phyloP scores from a whole-genome alignment of 1,284 basidiomycete genomes.

The Rhodotorula mucilaginosa region DNA sequence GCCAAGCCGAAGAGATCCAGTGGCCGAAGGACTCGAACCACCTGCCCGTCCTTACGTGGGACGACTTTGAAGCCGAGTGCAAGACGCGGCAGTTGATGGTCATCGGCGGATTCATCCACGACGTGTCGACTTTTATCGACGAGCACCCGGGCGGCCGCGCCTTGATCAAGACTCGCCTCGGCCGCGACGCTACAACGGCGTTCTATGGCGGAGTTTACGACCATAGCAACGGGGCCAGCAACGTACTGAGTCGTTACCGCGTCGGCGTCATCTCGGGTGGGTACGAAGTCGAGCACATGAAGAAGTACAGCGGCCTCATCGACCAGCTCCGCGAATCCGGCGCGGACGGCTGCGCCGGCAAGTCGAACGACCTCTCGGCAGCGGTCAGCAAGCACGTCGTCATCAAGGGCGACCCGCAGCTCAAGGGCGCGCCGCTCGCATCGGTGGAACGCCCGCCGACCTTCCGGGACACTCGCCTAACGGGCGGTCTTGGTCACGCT shows the following conservation, averaged over 20 bases:
- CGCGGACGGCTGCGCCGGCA: conserved; percentile 34
- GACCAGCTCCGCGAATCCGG: conserved; percentile 29
- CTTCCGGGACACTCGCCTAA: conserved; percentile 3
- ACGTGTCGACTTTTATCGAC: conserved; percentile 78
- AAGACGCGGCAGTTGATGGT: conserved; percentile 73
- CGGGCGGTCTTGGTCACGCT: conserved; percentile 10
- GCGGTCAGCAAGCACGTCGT: neutral
- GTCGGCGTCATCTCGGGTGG: conserved; percentile 82
- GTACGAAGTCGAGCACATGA: conserved; percentile 41
- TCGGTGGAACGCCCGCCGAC: neutral
- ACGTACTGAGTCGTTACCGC: conserved; percentile 81
- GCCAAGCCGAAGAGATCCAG: conserved; percentile 64
- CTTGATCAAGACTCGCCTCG: conserved; percentile 63
- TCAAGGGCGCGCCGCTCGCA: conserved; percentile 7
- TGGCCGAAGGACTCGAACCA: conserved; percentile 75
- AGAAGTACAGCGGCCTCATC: conserved; percentile 38
- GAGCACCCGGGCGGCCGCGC: conserved; percentile 81
- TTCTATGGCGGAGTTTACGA: conserved; percentile 87
- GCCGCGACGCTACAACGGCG: conserved; percentile 69
- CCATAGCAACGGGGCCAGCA: conserved; percentile 87
- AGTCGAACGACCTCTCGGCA: conserved; percentile 24
- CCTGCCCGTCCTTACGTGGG: conserved; percentile 79
- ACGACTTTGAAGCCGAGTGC: conserved; percentile 74
- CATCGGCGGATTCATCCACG: conserved; percentile 86
- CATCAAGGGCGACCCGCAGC: conserved; percentile 34